Base-by-base conservation (phyloP, 441 rosid genomes). In the Erodium trifolium region DNA sequence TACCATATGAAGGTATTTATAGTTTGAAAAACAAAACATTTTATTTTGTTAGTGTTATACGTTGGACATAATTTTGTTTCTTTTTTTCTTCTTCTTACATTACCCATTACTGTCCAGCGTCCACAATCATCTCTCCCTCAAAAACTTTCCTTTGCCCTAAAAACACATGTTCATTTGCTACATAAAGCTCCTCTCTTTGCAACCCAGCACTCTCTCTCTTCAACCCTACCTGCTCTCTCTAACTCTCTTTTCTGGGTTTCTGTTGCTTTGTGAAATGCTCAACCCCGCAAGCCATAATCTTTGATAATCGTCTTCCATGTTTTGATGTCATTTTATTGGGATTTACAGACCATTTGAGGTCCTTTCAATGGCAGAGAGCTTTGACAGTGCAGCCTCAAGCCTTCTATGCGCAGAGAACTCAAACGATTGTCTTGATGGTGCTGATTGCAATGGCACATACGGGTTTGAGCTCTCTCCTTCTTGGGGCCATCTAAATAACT, bases 381-480 rank as follows among this genome's bases (percentile, higher is more conserved):
- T 78, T 27, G 80, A 76, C 60, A 71, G 67, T 72, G 78, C 71
- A 63, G 70, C 70, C 59, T 77, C 83, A 7, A 72, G 75, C 47
- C 82, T 84, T 71, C 67, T 81, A 1, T 82, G 85, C 70, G 67
- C 78, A 39, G 90, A 82, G 75, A 80, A 70, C 68, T 70, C 80
- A 72, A 76, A 71, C 53, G 62, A 78, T 72, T 81, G 78, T 71
- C 74, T 77, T 68, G 83, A 62, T 77, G 81, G 72, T 74, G 47
- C 66, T 70, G 83, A 73, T 78, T 76, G 68, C 16, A 47, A 69
- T 78, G 76, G 35, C 7, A 57, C 67, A 29, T 73, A 70, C 64
- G 77, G 69, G 5, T 67, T 75, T 41, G 82, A 72, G 79, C 70
- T 47, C 3, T 70, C 70, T 69, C 75, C 70, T 67, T 57, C 63